Evolutionary conservation across 306 rosid genomes (phyloP).

Genomic region (Quercus rubra): DNA sequence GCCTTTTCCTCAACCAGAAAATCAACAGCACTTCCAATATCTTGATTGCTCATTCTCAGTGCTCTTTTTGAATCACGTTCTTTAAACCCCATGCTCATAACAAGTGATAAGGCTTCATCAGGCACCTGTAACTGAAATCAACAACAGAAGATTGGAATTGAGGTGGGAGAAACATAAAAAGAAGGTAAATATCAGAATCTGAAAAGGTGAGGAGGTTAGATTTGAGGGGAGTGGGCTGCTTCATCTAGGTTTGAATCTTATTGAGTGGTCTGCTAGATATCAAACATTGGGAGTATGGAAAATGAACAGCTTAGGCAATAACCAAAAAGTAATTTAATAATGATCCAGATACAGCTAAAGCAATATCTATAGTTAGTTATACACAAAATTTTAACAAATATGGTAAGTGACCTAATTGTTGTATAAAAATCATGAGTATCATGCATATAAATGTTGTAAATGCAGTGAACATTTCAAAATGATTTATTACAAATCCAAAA

Average conservation of each 20-base stretch:
- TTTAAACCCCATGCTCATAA: slow-evolving; percentile 81
- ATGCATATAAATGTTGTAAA: background rate
- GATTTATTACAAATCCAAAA: background rate
- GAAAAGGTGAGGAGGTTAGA: background rate
- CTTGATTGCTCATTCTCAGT: slow-evolving; percentile 83
- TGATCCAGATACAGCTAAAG: background rate
- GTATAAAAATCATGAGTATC: background rate
- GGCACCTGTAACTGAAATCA: slow-evolving; percentile 74
- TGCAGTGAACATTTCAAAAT: background rate
- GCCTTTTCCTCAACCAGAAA: slow-evolving; percentile 72
- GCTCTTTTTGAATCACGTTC: slow-evolving; percentile 78
- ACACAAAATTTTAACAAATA: background rate
- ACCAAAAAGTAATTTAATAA: background rate
- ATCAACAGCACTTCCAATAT: slow-evolving; percentile 74
- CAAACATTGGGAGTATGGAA: background rate
- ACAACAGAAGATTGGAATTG: slow-evolving; percentile 3
- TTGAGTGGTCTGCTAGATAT: no score
- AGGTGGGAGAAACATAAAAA: background rate
- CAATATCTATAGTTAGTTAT: background rate
- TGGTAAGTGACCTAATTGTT: background rate
- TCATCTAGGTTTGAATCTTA: no score
- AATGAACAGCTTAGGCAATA: background rate
- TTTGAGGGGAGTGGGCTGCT: no score
- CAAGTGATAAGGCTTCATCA: slow-evolving; percentile 80
- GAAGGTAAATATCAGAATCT: background rate